These are phyloP conservation scores for Fusarium abutilonis DNA, from an alignment of 2,329 filamentous ascomycete species.

Conservation along the genomic window DNA sequence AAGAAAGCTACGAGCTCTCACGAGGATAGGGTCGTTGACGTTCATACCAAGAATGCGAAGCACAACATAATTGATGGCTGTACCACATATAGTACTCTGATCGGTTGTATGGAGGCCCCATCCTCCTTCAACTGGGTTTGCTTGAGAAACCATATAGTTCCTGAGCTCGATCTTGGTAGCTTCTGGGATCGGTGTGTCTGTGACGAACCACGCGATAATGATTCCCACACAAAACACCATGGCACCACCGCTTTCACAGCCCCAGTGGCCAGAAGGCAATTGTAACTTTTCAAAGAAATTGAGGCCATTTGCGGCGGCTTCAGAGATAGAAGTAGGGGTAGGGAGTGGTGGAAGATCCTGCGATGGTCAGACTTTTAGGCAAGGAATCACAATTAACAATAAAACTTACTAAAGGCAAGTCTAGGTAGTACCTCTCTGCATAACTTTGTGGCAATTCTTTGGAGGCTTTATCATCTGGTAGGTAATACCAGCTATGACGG, in stretches of 20 bases:
- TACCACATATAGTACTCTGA: slow-evolving; percentile 90
- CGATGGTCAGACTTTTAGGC: neutral
- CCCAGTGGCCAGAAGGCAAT: slow-evolving; percentile 90
- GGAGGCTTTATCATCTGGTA: slow-evolving; percentile 75
- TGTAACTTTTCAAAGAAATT: slow-evolving; percentile 90
- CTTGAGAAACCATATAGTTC: slow-evolving; percentile 86
- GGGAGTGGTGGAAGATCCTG: slow-evolving; percentile 79
- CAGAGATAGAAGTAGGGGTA: slow-evolving; percentile 74
- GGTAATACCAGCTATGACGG: slow-evolving; percentile 91
- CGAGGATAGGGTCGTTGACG: slow-evolving; percentile 82
- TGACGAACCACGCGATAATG: slow-evolving; percentile 86
- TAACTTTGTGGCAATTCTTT: slow-evolving; percentile 84
- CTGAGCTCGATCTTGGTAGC: slow-evolving; percentile 88
- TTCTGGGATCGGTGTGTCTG: slow-evolving; percentile 82
- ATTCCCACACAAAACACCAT: slow-evolving; percentile 92
- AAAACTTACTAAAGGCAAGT: slow-evolving; percentile 73
- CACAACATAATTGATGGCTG: slow-evolving; percentile 83
- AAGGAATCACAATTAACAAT: too few relatives aligned
- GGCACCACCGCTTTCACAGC: slow-evolving; percentile 93
- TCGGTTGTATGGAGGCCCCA: slow-evolving; percentile 97
- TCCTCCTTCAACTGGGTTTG: slow-evolving; percentile 85
- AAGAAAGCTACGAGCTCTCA: slow-evolving; percentile 81
- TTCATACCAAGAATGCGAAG: slow-evolving; percentile 83
- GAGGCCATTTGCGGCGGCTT: slow-evolving; percentile 82
- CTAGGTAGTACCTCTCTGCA: slow-evolving; percentile 87